Evolutionary conservation across 2,329 filamentous ascomycete species (phyloP).

Genomic region (Gaeumannomyces tritici): DNA sequence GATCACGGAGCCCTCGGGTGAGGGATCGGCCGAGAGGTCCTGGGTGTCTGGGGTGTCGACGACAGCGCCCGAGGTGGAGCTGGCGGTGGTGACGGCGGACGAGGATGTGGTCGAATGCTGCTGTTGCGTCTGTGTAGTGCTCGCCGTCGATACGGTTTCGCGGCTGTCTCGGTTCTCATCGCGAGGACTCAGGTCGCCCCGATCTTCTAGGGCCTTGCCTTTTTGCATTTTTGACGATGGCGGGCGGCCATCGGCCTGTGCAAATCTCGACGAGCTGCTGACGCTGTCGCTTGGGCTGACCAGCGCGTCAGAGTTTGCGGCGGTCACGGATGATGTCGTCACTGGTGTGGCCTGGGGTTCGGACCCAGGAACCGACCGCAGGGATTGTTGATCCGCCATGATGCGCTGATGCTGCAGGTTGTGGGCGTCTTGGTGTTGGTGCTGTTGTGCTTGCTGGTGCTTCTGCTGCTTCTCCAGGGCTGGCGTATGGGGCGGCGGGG

Average conservation of each 20-base stretch:
- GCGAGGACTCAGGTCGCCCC: slow-evolving; percentile 21
- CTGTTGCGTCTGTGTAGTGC: slow-evolving; percentile 34
- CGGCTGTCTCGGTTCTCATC: slow-evolving; percentile 37
- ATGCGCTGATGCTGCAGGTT: slow-evolving; percentile 6
- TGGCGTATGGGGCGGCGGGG: slow-evolving; percentile 27
- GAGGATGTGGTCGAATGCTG: slow-evolving; percentile 37
- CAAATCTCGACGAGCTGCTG: slow-evolving; percentile 2
- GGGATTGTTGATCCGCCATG: slow-evolving; percentile 3
- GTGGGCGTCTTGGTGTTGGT: slow-evolving; percentile 5
- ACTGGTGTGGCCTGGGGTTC: slow-evolving; percentile 6
- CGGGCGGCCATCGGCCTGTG: not conserved
- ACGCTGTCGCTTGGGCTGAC: slow-evolving; percentile 3
- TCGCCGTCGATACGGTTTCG: slow-evolving; percentile 41
- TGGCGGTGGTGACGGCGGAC: slow-evolving; percentile 45
- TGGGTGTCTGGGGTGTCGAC: slow-evolving; percentile 36
- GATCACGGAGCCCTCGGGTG: slow-evolving; percentile 36
- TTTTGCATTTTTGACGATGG: not conserved
- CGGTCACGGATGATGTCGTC: not conserved
- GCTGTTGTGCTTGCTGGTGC: not conserved
- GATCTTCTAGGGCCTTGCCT: slow-evolving; percentile 16
- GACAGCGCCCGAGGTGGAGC: slow-evolving; percentile 39
- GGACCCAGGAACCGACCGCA: slow-evolving; percentile 4
- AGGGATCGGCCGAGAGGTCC: slow-evolving; percentile 29
- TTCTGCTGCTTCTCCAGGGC: slow-evolving; percentile 9
- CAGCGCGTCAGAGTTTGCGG: not conserved